A percentile compares a stretch with the other conserved stretches of the same genome.
These are phyloP conservation scores for Boletellus emodensis DNA, from an alignment of 768 basidiomycete genomes.

Conservation along the genomic window DNA sequence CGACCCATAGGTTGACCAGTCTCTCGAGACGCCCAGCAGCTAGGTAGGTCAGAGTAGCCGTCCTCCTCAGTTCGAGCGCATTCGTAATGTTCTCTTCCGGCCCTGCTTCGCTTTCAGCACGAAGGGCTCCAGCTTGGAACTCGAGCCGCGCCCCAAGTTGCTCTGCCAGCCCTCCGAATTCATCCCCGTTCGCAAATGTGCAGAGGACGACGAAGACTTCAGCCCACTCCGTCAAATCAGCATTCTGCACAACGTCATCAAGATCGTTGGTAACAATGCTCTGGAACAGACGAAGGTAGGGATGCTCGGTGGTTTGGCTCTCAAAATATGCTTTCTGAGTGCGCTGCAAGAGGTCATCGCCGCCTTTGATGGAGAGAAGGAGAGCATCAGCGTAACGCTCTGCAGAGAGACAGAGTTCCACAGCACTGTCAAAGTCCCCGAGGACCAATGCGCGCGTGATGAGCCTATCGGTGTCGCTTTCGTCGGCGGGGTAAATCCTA, in stretches of 20 bases:
- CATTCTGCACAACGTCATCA: conserved; percentile 92
- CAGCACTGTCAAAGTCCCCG: conserved; percentile 93
- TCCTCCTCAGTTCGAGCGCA: conserved; percentile 60
- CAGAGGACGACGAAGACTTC: conserved; percentile 96
- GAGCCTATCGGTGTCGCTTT: conserved; percentile 81
- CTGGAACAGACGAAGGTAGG: conserved; percentile 93
- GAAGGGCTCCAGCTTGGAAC: conserved; percentile 66
- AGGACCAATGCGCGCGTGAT: conserved; percentile 92
- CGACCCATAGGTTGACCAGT: conserved; percentile 86
- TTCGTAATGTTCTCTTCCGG: conserved; percentile 34
- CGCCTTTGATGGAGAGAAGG: conserved; percentile 87
- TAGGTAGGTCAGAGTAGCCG: conserved; percentile 90
- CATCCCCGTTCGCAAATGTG: conserved; percentile 83
- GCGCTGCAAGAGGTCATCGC: conserved; percentile 76
- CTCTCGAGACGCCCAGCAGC: conserved; percentile 87
- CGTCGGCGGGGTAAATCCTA: conserved; percentile 83
- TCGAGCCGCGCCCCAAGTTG: conserved; percentile 90
- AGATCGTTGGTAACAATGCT: conserved; percentile 91
- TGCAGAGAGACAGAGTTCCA: conserved; percentile 82
- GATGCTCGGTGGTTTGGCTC: conserved; percentile 64
- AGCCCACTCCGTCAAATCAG: conserved; percentile 90
- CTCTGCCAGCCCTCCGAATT: conserved; percentile 85
- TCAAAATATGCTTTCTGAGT: conserved; percentile 96
- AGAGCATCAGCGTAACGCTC: conserved; percentile 95
- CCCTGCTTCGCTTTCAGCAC: conserved; percentile 44